Conservation (phyloP, 805 yeast species). For the Pichia exigua region DNA sequence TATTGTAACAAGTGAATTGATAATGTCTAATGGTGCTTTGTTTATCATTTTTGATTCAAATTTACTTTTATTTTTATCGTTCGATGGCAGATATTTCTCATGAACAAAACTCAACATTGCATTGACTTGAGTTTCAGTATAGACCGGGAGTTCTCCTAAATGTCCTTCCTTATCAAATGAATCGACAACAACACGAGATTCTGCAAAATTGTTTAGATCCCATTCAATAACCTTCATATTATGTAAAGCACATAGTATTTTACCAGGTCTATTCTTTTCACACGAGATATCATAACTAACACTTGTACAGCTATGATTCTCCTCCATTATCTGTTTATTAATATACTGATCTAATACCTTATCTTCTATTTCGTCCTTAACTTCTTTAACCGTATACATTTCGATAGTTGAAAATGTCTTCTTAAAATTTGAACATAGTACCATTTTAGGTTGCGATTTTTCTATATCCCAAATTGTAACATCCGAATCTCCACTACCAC, state of each 20-base stretch:
- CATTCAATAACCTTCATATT: slow-evolving; percentile 28
- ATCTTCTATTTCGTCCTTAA: slow-evolving; percentile 19
- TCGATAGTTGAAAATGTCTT: slow-evolving; percentile 18
- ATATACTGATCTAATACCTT: slow-evolving; percentile 14
- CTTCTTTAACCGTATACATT: slow-evolving; percentile 20
- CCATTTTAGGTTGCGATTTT: slow-evolving; percentile 42
- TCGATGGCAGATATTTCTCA: slow-evolving; percentile 26
- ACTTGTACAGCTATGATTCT: slow-evolving; percentile 23
- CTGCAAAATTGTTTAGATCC: slow-evolving; percentile 28
- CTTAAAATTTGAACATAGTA: slow-evolving; percentile 20
- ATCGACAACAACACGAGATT: slow-evolving; percentile 28
- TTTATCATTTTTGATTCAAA: slow-evolving; percentile 12
- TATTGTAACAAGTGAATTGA: slow-evolving; percentile 3
- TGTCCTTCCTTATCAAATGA: slow-evolving; percentile 6
- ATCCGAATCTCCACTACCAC: slow-evolving; percentile 56
- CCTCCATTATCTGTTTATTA: slow-evolving; percentile 7
- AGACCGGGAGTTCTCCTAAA: slow-evolving; percentile 12
- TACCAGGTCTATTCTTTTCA: slow-evolving; percentile 9
- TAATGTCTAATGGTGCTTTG: slow-evolving; percentile 5
- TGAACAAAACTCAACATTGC: slow-evolving; percentile 34
- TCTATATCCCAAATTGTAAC: slow-evolving; percentile 73
- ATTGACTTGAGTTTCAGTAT: slow-evolving; percentile 30
- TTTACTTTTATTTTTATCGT: slow-evolving; percentile 3
- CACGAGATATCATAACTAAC: slow-evolving; percentile 9
- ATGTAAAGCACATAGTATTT: slow-evolving; percentile 15